Evolutionary conservation across 768 basidiomycete species (phyloP).

Genomic region (Suillus subluteus): DNA sequence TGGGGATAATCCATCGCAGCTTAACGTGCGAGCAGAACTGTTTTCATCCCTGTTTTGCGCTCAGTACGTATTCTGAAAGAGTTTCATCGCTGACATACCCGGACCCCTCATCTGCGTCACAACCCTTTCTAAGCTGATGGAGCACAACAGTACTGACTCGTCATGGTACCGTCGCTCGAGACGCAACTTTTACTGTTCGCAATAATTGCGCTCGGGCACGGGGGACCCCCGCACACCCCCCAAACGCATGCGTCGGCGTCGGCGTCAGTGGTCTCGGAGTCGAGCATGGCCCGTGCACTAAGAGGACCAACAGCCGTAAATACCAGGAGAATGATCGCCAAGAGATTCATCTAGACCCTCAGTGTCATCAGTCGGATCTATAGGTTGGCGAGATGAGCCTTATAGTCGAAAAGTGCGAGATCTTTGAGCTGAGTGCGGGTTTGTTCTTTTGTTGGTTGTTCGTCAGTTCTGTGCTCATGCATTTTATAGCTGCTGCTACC

Average conservation of each 20-base stretch:
- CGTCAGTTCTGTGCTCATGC: not conserved
- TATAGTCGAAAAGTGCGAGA: not conserved
- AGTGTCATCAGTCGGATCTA: not conserved
- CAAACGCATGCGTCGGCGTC: slow-evolving; percentile 5
- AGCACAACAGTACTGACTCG: slow-evolving; percentile 5
- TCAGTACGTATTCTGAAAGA: not conserved
- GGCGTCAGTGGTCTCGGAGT: not conserved
- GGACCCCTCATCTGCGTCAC: not conserved
- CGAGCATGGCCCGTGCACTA: not conserved
- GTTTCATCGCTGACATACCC: not conserved
- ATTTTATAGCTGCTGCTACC: not conserved
- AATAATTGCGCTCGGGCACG: not conserved
- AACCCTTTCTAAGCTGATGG: too few relatives aligned
- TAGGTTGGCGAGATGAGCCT: not conserved
- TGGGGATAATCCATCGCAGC: not conserved
- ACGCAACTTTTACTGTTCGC: not conserved
- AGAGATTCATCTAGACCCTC: not conserved
- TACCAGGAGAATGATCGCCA: not conserved
- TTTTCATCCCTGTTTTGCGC: not conserved
- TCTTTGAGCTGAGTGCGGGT: not conserved
- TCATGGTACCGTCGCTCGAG: not conserved
- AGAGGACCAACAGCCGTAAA: not conserved
- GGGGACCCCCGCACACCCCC: slow-evolving; percentile 6
- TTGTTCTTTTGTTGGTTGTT: not conserved
- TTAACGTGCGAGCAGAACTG: not conserved